Evolutionary conservation across 2,329 filamentous ascomycete genomes (phyloP), one percentile per base, ranked within the genome.

Genomic region (Cladorrhinum sp.): DNA sequence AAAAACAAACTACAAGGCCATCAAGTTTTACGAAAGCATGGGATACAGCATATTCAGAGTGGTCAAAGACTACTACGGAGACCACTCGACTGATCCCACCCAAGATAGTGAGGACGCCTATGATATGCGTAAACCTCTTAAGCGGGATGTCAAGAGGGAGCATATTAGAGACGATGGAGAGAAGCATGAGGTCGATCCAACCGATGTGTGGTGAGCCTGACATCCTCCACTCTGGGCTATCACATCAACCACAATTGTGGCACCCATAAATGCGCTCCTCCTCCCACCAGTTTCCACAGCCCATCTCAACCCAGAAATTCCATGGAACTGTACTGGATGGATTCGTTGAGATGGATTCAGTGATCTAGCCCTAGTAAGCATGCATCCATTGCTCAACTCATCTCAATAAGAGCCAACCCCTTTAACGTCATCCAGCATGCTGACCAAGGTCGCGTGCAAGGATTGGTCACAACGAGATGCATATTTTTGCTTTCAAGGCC

Each of bases 101-200:
- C 79, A 83, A 62, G 78, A 78, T 16, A 84, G 85, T 55, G 92
- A 96, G 75, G 93, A 98, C 78, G 95, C 93, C 18, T 95, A 91
- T 73, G 95, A 99, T 77, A 99, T 99, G 95, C 86, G 95, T 66
- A 98, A 97, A 74, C 85, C 92, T 38, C 85, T 93, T 78, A 90
- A 85, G 75, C 84, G 93, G 70, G 95, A 99, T 76, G 85, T 82
- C 73, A 84, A 88, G 59, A 77, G 82, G 60, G 84, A 90, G 73
- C 91, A 96, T 75, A 82, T 96, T 52, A 84, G 95, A 65, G 84
- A 88, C 57, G 85, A 93, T 68, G 95, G 95, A 18, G 90, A 95
- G 78, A 81, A 85, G 61, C 86, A 91, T 72, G 82, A 84, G 67
- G 92, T 99, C 24, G 79, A 84, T 53, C 91, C 93, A 1, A 86